Evolutionary conservation across 306 rosid species (phyloP).

Genomic region (Cucumis sativus): Cucumber_9930_V3 NC_026660.2:1806501-1807000

Average conservation of each 20-base stretch:
- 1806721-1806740: too few relatives aligned
- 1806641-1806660: neutral
- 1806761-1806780: too few relatives aligned
- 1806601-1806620: neutral
- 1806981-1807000: too few relatives aligned
- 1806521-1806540: conserved; percentile 16
- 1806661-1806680: neutral
- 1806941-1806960: neutral
- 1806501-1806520: conserved; percentile 10
- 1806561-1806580: neutral
- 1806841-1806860: neutral
- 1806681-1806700: neutral
- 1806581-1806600: neutral
- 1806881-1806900: neutral
- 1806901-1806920: too few relatives aligned
- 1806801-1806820: neutral
- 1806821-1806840: neutral
- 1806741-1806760: too few relatives aligned
- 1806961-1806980: too few relatives aligned
- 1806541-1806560: conserved; percentile 41
- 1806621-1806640: neutral
- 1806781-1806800: neutral
- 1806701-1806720: too few relatives aligned
- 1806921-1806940: too few relatives aligned
- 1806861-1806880: neutral